These are phyloP conservation scores for Rhizomucor miehei DNA, from an alignment of 371 early-diverging fungal genomes.

Conservation along the genomic window DNA sequence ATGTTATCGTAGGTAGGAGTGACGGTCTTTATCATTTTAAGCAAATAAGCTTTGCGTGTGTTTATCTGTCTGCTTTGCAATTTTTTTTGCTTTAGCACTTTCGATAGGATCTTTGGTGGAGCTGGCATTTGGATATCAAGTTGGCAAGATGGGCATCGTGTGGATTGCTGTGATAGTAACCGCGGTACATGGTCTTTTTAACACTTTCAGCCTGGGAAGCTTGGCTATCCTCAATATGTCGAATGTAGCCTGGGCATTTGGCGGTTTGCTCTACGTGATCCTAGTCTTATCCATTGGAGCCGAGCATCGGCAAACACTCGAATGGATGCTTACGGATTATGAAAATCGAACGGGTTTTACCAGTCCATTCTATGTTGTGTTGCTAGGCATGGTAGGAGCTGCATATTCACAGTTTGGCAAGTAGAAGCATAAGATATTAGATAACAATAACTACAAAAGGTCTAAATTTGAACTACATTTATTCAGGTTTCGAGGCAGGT, in stretches of 20 bases:
- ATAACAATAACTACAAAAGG: too few species aligned
- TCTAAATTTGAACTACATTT: too few species aligned
- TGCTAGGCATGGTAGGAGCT: conserved; percentile 43
- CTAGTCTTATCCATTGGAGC: conserved; percentile 16
- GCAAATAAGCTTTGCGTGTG: not conserved
- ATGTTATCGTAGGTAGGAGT: conserved; percentile 37
- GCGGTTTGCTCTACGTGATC: conserved; percentile 30
- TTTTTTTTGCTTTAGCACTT: conserved; percentile 10
- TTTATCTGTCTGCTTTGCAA: not conserved
- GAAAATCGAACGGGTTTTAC: conserved; percentile 43
- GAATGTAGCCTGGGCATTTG: conserved; percentile 45
- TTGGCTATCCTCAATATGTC: conserved; percentile 31
- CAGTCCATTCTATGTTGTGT: conserved; percentile 32
- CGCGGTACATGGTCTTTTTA: conserved; percentile 27
- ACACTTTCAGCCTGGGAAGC: conserved; percentile 20
- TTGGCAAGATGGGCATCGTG: conserved; percentile 23
- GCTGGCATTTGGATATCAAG: conserved; percentile 14
- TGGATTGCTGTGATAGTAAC: conserved; percentile 26
- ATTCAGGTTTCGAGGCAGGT: conserved; percentile 39
- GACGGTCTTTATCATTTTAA: too few species aligned
- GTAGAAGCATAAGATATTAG: not conserved
- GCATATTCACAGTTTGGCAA: conserved; percentile 46
- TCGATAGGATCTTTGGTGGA: conserved; percentile 30
- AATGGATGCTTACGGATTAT: conserved; percentile 38
- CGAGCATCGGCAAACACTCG: conserved; percentile 17